Conservation (phyloP, 2,329 filamentous ascomycete genomes). For the Bertia moriformis region DNA sequence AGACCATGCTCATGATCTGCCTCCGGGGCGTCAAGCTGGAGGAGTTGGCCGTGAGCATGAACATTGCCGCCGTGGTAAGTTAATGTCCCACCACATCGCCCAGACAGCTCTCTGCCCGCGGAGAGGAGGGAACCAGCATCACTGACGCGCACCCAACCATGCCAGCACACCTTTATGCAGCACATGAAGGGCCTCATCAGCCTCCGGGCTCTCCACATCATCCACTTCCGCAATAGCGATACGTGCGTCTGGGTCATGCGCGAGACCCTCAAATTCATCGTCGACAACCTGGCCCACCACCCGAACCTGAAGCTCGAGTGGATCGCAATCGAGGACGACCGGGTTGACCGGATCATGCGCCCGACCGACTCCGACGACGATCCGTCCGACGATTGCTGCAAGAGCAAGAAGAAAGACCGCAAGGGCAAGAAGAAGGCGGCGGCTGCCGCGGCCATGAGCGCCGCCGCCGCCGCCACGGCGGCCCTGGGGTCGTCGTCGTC, state of each 20-base stretch:
- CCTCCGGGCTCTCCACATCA: slow-evolving; percentile 39
- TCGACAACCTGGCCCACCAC: slow-evolving; percentile 40
- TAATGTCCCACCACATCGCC: neutral
- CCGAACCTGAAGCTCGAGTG: slow-evolving; percentile 41
- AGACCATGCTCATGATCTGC: slow-evolving; percentile 37
- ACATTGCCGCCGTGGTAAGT: slow-evolving; percentile 37
- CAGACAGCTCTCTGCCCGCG: too few species aligned
- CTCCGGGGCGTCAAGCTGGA: slow-evolving; percentile 29
- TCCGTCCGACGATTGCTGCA: slow-evolving; percentile 1
- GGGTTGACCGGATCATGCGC: slow-evolving; percentile 31
- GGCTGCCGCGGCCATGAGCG: too few species aligned
- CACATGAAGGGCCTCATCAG: slow-evolving; percentile 28
- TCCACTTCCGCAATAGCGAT: slow-evolving; percentile 37
- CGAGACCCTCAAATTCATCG: slow-evolving; percentile 41
- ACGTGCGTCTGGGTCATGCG: slow-evolving; percentile 39
- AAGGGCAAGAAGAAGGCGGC: slow-evolving; percentile 12
- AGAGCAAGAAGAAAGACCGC: slow-evolving; percentile 12
- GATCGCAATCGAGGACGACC: slow-evolving; percentile 35
- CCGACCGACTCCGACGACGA: slow-evolving; percentile 12
- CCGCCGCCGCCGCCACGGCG: slow-evolving; percentile 3
- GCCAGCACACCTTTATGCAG: slow-evolving; percentile 41
- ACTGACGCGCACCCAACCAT: slow-evolving; percentile 6
- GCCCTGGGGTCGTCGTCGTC: slow-evolving; percentile 1
- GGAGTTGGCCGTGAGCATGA: slow-evolving; percentile 41
- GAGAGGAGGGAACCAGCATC: too few species aligned